Evolutionary conservation across 495 filamentous ascomycete species (phyloP), one percentile per base, ranked within the genome.

Genomic region (Talaromyces proteolyticus): DNA sequence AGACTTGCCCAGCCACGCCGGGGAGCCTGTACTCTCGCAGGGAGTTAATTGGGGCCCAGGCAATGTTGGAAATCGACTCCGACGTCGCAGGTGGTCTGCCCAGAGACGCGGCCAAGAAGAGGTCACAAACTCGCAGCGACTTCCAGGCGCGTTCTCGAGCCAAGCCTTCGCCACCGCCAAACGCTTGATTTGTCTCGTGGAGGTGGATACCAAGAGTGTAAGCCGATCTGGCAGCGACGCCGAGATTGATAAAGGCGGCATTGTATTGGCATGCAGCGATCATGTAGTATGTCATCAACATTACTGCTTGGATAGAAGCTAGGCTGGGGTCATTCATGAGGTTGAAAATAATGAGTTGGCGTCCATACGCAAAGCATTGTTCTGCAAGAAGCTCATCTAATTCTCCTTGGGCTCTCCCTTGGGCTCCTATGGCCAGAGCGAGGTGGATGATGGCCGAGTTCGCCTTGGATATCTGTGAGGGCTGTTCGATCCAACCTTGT

Each of bases 81-180:
- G 76, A 77, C 1, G 79, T 80, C 2, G 79, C 77, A 0, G 80
- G 80, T 1, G 80, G 80, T 0, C 80, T 71, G 0, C 80, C 80
- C 57, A 83, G 66, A 1, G 78, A 82, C 36, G 76, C 77, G 55
- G 75, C 79, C 25, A 83, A 69, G 47, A 80, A 84, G 5, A 84
- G 52, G 50, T 84, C 80, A 52, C 82, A 65, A 47, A 84, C 75
- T 1, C 80, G 70, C 11, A 84, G 62, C 54, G 78, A 82, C 56
- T 78, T 82, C 80, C 80, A 84, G 0, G 82, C 68, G 12, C 75
- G 69, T 45, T 84, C 80, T 49, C 80, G 67, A n/a, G 69, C 63
- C 47, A 64, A 60, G 24, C 75, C 70, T 18, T 75, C 65, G 2
- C 70, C 66, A 1, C 65, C 54, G 42, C 74, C 78, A 53, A 83